phyloP scores from a whole-genome alignment of 2,329 filamentous ascomycete genomes.

The Claviceps sp. region DNA sequence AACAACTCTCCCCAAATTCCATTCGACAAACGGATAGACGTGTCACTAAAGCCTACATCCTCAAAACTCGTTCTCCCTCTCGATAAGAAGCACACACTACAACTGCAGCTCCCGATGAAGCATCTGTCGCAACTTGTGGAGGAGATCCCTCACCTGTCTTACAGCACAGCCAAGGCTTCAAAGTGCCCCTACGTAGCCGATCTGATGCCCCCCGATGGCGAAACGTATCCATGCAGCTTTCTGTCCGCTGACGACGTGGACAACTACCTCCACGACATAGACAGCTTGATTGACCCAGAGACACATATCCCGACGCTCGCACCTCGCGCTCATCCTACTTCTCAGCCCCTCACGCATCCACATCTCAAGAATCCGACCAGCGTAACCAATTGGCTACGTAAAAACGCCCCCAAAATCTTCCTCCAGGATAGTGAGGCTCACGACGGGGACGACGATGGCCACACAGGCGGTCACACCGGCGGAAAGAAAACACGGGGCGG shows the following conservation, averaged over 20 bases:
- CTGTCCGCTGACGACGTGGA: constrained; percentile 58
- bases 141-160: constrained; percentile 38
- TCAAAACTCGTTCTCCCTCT: constrained; percentile 19
- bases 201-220: constrained; percentile 35
- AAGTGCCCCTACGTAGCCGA: constrained; percentile 44
- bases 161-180: constrained; percentile 43
- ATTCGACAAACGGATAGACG: constrained; percentile 58
- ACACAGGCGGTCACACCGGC: constrained; percentile 13
- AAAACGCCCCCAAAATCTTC: constrained; percentile 74
- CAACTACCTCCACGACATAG: constrained; percentile 56
- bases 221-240: constrained; percentile 49
- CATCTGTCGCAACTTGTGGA: constrained; percentile 36
- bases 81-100: constrained; percentile 22
- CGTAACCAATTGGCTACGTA: constrained; percentile 89
- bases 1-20: constrained; percentile 75
- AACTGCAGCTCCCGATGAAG: constrained; percentile 31
- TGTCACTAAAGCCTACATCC: constrained; percentile 37
- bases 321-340: constrained; percentile 28
- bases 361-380: constrained; percentile 63
- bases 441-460: constrained; percentile 27
- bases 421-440: constrained; percentile 51
- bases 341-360: constrained; percentile 25
- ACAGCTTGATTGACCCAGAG: constrained; percentile 34
- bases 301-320: constrained; percentile 36
- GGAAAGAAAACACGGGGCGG: constrained; percentile 18